Base-by-base conservation (phyloP, 441 rosid species). In the Jatropha multifida region DNA sequence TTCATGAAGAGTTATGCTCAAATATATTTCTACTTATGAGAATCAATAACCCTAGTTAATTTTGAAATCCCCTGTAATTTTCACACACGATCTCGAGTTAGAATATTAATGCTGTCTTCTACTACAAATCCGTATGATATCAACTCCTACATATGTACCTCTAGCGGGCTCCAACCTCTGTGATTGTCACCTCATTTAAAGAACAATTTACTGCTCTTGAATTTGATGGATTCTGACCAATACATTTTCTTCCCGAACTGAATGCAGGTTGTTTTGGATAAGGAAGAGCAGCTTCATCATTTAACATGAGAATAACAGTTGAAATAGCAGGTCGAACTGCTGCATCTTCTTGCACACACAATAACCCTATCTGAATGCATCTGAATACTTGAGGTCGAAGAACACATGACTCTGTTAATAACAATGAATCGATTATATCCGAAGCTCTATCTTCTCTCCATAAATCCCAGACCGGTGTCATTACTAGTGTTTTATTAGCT, bases 331-430 rank as follows among this genome's bases (percentile, higher is more conserved):
- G 90, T 69, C 93, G 75, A 40, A 80, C 86, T 11, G 46, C 52
- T 11, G 85, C 80, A 26, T 74, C 65, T 74, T 88, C 87, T 83
- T 90, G 91, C 46, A 87, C 89, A 6, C 92, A 90, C 58, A 87
- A 61, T 48, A 89, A 78, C 32, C 89, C 93, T 0, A 89, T 82
- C 27, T 88, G 89, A 65, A 87, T 71, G 75, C 88, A 90, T 54
- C 86, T 82, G 69, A 80, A 7, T 42, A 85, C 77, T 77, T 88
- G 81, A 11, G 37, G 32, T 32, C 32, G 4, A 20, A 63, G 71
- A 3, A 69, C 72, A 52, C 8, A 65, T 3, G 76, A 79, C 20
- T 69, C 74, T 27, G 8, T 70, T 18, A 88, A 27, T 18, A 88
- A 20, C 18, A 62, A 8, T 3, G 76, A 56, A 74, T 87, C 91